Conservation (phyloP, 345 rosid species). For the Hibiscus syriacus region DNA sequence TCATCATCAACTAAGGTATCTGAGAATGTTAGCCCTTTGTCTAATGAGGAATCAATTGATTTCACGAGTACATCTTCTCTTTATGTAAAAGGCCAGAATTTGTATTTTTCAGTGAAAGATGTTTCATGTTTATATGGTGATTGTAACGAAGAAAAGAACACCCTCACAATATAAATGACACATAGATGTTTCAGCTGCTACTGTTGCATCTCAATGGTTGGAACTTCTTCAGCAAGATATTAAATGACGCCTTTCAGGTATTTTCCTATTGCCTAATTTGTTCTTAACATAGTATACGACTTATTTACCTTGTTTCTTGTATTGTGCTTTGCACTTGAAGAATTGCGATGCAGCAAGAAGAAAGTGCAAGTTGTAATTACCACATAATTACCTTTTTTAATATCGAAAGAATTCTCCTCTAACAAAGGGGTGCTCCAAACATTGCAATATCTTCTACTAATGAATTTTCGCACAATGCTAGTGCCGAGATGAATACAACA, state of each 20-base stretch:
- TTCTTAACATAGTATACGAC: neutral
- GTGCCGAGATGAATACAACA: slow-evolving; percentile 41
- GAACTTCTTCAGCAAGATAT: slow-evolving; percentile 95
- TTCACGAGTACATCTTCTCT: slow-evolving; percentile 47
- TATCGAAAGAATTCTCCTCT: slow-evolving; percentile 61
- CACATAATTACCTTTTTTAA: slow-evolving; percentile 68
- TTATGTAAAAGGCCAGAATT: slow-evolving; percentile 52
- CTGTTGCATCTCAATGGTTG: slow-evolving; percentile 90
- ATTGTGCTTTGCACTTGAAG: slow-evolving; percentile 32
- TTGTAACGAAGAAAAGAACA: no score
- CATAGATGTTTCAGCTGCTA: slow-evolving; percentile 62
- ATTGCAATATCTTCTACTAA: slow-evolving; percentile 19
- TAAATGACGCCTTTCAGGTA: slow-evolving; percentile 84
- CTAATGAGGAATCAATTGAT: slow-evolving; percentile 39
- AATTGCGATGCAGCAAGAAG: slow-evolving; percentile 82
- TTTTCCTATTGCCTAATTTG: neutral
- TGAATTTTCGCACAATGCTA: slow-evolving; percentile 23
- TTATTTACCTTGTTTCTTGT: slow-evolving; percentile 1
- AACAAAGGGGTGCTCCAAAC: slow-evolving; percentile 17
- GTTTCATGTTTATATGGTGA: slow-evolving; percentile 21
- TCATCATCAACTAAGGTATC: slow-evolving; percentile 40
- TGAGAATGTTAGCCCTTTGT: slow-evolving; percentile 34
- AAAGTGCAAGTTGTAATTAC: slow-evolving; percentile 66
- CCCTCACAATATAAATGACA: slow-evolving; percentile 19
- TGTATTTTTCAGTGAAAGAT: neutral